Conservation (phyloP, 192 early-diverging fungal species). For the Glomus cerebriforme region DNA sequence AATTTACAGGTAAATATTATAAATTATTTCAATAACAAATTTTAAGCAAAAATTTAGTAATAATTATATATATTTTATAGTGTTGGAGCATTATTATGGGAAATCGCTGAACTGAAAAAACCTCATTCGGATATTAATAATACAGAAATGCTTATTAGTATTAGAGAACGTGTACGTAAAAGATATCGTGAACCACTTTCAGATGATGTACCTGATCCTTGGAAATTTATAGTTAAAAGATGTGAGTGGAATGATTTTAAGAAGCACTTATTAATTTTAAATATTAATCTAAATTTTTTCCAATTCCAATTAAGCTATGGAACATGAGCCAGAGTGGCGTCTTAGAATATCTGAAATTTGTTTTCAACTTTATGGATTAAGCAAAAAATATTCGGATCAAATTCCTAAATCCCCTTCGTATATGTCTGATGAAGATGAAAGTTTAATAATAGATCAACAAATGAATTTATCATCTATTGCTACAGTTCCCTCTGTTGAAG, state of each 20-base stretch:
- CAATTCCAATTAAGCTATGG: background rate
- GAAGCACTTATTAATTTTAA: background rate
- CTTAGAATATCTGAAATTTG: background rate
- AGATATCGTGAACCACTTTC: conserved; percentile 3
- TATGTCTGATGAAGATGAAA: background rate
- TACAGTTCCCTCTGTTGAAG: background rate
- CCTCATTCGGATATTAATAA: background rate
- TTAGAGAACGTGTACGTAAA: background rate
- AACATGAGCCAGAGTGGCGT: background rate
- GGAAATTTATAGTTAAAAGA: background rate
- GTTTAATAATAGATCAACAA: background rate
- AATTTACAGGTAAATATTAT: conserved; percentile 28
- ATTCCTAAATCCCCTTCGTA: background rate
- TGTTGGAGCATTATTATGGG: conserved; percentile 18
- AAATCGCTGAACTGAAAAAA: conserved; percentile 13
- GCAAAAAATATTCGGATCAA: background rate
- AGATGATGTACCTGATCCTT: background rate
- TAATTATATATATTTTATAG: background rate
- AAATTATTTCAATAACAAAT: background rate
- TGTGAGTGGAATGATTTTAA: background rate
- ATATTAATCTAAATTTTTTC: background rate
- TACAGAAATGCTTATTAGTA: background rate
- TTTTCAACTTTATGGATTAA: background rate
- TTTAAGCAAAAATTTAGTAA: background rate
- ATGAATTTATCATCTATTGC: background rate